These are phyloP conservation scores for Penicillium sumatraense DNA, from an alignment of 2,329 filamentous ascomycete species.

Conservation along the genomic window DNA sequence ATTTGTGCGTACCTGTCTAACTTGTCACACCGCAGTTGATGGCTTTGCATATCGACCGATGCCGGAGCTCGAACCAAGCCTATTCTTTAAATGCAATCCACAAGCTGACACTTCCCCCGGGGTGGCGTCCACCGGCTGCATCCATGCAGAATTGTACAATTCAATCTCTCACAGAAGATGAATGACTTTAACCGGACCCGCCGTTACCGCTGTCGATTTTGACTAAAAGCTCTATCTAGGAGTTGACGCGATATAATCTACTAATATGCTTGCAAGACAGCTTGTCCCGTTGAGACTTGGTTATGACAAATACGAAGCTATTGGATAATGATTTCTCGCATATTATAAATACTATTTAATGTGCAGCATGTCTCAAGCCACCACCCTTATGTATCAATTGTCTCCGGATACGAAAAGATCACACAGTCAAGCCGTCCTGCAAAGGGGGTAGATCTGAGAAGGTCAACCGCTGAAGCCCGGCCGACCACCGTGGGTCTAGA, in stretches of 20 bases:
- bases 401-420: constrained; percentile 8
- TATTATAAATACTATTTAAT: not conserved
- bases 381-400: not conserved
- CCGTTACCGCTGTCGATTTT: constrained; percentile 14
- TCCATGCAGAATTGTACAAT: constrained; percentile 6
- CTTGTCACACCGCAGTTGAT: constrained; percentile 24
- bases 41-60: constrained; percentile 21
- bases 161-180: constrained; percentile 9
- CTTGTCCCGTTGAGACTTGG: not conserved
- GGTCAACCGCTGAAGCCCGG: not conserved
- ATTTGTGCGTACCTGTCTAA: constrained; percentile 22
- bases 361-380: not conserved
- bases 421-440: not conserved
- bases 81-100: constrained; percentile 5
- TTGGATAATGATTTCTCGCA: no score
- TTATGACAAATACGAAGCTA: no score
- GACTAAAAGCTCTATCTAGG: constrained; percentile 5
- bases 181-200: constrained; percentile 16
- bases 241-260: no score
- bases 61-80: constrained; percentile 17
- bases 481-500: constrained; percentile 8
- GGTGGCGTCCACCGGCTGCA: constrained; percentile 8
- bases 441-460: not conserved
- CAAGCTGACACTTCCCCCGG: constrained; percentile 18
- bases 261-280: not conserved